Evolutionary conservation across 2,329 filamentous ascomycete genomes (phyloP).

Genomic region (Talaromyces sp.): DNA sequence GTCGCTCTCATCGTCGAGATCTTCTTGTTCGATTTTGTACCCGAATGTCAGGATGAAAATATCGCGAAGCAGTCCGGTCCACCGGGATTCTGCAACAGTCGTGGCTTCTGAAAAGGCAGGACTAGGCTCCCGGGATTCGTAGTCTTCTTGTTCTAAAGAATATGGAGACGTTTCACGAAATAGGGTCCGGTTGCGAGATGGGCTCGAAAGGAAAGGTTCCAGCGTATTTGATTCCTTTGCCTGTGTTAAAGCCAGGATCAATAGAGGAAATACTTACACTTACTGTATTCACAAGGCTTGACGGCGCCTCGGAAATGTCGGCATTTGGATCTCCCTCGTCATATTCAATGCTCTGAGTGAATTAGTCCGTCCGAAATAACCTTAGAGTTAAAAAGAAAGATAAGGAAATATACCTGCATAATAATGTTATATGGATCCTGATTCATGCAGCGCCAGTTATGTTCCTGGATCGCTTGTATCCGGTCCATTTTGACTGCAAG

Average conservation of each 20-base stretch:
- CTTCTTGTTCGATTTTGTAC: neutral
- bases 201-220: neutral
- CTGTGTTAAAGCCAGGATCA: neutral
- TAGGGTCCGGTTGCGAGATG: no score
- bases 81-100: neutral
- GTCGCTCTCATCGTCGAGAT: neutral
- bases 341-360: neutral
- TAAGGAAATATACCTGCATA: neutral
- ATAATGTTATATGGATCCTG: neutral
- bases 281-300: neutral
- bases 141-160: neutral
- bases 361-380: neutral
- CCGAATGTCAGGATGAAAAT: neutral
- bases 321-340: neutral
- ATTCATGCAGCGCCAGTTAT: neutral
- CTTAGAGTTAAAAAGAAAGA: no score
- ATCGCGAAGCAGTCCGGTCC: neutral
- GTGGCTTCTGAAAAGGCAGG: neutral
- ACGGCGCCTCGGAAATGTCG: neutral
- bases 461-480: neutral
- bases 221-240: neutral
- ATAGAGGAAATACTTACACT: neutral
- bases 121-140: neutral
- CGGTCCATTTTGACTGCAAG: neutral
- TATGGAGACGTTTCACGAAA: neutral